phyloP scores from a whole-genome alignment of 345 rosid species.

The Pugionium dolabratum region DNA sequence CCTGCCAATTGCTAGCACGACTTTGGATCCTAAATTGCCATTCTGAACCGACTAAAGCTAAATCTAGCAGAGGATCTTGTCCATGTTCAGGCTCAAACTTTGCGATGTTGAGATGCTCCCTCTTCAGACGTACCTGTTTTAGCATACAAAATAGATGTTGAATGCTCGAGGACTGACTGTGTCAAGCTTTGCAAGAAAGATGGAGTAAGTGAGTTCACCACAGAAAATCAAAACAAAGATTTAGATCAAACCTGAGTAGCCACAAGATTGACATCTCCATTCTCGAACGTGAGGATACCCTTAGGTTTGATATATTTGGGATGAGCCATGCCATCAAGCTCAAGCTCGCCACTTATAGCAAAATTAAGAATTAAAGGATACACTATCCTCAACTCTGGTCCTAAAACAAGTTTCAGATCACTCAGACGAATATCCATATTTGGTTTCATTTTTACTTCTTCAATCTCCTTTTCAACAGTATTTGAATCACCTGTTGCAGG shows the following conservation, averaged over 20 bases:
- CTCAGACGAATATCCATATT: constrained; percentile 78
- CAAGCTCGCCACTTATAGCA: constrained; percentile 93
- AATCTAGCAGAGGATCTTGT: constrained; percentile 85
- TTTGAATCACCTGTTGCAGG: constrained; percentile 59
- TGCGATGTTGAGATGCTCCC: constrained; percentile 89
- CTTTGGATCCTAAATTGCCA: constrained; percentile 98
- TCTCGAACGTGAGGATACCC: constrained; percentile 89
- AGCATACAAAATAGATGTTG: constrained; percentile 17
- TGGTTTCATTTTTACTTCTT: constrained; percentile 68
- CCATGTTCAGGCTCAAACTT: constrained; percentile 97
- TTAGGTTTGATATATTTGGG: constrained; percentile 87
- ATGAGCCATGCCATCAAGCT: constrained; percentile 87
- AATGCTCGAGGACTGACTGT: neutral
- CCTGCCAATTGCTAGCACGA: constrained; percentile 97
- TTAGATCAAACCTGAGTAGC: constrained; percentile 74
- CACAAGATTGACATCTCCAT: constrained; percentile 98
- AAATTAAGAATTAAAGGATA: constrained; percentile 93
- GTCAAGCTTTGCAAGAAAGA: constrained; percentile 19
- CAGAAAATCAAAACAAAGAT: constrained; percentile 31
- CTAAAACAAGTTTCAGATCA: constrained; percentile 88
- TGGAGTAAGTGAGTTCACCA: neutral
- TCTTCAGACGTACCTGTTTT: constrained; percentile 83
- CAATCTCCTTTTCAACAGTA: constrained; percentile 68
- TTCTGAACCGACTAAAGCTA: constrained; percentile 96
- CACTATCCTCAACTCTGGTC: constrained; percentile 88